Conservation (phyloP, 768 basidiomycete species). For the Neoboletus magnificus region DNA sequence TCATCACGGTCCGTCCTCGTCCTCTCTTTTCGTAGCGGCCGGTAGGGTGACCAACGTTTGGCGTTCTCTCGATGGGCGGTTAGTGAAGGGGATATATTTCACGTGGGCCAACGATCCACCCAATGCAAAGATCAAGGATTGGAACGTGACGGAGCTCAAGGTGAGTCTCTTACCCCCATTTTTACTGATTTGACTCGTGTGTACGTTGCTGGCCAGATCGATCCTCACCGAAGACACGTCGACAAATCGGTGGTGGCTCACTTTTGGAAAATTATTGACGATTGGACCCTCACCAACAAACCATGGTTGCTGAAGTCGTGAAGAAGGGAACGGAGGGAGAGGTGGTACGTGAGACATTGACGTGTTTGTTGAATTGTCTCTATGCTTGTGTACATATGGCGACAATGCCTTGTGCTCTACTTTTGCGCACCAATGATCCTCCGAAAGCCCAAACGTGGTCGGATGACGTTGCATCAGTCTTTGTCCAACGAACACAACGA, state of each 20-base stretch:
- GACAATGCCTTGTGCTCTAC: neutral
- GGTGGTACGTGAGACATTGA: neutral
- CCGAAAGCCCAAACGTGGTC: too few species aligned
- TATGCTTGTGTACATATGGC: slow-evolving; percentile 2
- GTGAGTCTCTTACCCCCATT: slow-evolving; percentile 34
- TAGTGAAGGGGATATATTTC: slow-evolving; percentile 94
- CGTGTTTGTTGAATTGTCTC: neutral
- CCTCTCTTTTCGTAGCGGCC: neutral
- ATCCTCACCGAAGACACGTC: slow-evolving; percentile 82
- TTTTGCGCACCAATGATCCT: neutral
- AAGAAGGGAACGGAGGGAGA: neutral
- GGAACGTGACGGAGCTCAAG: slow-evolving; percentile 96
- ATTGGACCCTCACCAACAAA: slow-evolving; percentile 79
- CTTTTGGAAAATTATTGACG: slow-evolving; percentile 92
- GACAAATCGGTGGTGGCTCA: slow-evolving; percentile 94
- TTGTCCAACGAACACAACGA: too few species aligned
- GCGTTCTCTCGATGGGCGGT: neutral
- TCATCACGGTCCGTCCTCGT: slow-evolving; percentile 67
- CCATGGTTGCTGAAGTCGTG: slow-evolving; percentile 61
- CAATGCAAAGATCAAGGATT: slow-evolving; percentile 86
- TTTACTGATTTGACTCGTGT: neutral
- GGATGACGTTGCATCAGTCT: neutral
- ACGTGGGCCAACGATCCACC: slow-evolving; percentile 93
- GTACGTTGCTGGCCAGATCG: slow-evolving; percentile 59
- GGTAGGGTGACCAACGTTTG: neutral